A percentile compares a stretch with the other conserved stretches of the same genome.
phyloP scores from a whole-genome alignment of 345 rosid species.

The Microcos paniculata region DNA sequence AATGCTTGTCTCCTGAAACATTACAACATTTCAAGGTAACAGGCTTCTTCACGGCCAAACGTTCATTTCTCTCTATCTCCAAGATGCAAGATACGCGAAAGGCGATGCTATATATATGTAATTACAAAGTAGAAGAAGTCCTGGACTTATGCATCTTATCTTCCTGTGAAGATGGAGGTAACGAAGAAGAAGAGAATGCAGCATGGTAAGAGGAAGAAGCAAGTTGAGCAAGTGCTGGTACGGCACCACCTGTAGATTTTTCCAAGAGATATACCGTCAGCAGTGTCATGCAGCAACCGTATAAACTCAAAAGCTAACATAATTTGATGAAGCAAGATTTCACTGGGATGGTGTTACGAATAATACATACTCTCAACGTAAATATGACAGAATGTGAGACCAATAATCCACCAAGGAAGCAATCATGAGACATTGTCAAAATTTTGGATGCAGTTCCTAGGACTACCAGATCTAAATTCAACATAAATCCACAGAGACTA shows the following conservation, averaged over 20 bases:
- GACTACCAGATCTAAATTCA: background rate
- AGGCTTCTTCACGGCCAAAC: background rate
- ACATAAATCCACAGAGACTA: background rate
- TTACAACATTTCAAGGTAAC: background rate
- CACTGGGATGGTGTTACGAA: background rate
- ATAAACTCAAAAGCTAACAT: background rate
- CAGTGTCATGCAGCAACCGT: background rate
- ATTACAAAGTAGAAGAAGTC: conserved; percentile 51
- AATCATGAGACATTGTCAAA: background rate
- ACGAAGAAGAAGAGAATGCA: conserved; percentile 48
- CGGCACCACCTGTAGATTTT: conserved; percentile 66
- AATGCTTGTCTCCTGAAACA: background rate
- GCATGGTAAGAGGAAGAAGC: conserved; percentile 82
- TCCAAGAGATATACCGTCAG: conserved; percentile 9
- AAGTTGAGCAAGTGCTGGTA: conserved; percentile 81
- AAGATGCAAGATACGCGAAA: background rate
- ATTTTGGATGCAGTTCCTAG: background rate
- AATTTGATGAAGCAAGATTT: background rate
- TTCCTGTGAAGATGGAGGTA: conserved; percentile 40
- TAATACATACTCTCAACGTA: background rate
- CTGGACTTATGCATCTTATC: conserved; percentile 58
- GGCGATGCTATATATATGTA: background rate
- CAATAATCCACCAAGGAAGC: too few species aligned
- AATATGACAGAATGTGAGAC: background rate
- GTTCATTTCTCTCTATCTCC: background rate